Percentiles rank a stretch among this genome's conserved stretches.
These are phyloP conservation scores for Zymoseptoria crescenta DNA, from an alignment of 2,329 filamentous ascomycete species.

Conservation along the genomic window DNA sequence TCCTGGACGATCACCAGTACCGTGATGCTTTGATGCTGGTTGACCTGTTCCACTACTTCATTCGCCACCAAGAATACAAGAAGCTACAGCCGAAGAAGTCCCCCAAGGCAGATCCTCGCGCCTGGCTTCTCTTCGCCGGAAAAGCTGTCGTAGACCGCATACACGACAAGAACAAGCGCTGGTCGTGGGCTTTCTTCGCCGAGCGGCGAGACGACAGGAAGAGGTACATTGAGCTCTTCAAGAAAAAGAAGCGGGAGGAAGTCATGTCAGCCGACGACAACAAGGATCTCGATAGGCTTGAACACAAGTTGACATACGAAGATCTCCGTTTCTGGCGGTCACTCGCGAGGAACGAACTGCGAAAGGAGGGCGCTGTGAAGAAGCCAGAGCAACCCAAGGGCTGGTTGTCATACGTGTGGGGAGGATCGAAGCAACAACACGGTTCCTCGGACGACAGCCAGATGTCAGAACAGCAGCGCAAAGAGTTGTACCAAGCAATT, in stretches of 20 bases:
- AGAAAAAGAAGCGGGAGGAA: conserved; percentile 73
- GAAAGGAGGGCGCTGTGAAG: conserved; percentile 85
- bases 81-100: conserved; percentile 77
- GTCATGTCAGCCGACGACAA: conserved; percentile 60
- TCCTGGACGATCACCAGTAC: conserved; percentile 97
- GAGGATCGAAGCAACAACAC: conserved; percentile 49
- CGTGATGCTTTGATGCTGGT: conserved; percentile 96
- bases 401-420: conserved; percentile 91
- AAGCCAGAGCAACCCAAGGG: conserved; percentile 62
- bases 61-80: conserved; percentile 95
- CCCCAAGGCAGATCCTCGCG: conserved; percentile 81
- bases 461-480: conserved; percentile 91
- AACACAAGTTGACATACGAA: conserved; percentile 85
- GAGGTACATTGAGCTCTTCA: conserved; percentile 89
- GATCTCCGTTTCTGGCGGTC: conserved; percentile 97
- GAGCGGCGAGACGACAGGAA: conserved; percentile 84
- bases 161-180: conserved; percentile 82
- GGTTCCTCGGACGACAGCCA: conserved; percentile 68
- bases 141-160: conserved; percentile 88
- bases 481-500: conserved; percentile 94
- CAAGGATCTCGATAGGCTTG: conserved; percentile 65
- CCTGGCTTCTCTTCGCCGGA: conserved; percentile 88
- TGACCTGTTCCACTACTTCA: conserved; percentile 96
- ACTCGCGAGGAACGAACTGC: conserved; percentile 82
- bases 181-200: conserved; percentile 94